Evolutionary conservation across 2,329 filamentous ascomycete species (phyloP).

Genomic region (Lecanicillium sp.): DNA sequence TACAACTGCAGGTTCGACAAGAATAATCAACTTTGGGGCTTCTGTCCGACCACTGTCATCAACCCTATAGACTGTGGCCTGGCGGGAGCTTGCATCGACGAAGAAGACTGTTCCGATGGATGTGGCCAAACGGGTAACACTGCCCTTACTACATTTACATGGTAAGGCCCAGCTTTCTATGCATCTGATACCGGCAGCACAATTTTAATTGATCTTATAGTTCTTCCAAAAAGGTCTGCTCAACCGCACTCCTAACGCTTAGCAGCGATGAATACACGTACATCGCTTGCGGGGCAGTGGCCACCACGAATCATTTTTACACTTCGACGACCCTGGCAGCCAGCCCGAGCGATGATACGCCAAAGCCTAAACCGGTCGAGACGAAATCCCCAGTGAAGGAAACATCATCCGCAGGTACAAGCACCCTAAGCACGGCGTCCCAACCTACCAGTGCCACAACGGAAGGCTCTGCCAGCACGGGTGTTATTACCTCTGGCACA

Average conservation of each 20-base stretch:
- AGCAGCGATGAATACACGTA: slow-evolving; percentile 26
- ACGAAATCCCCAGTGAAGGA: too few relatives aligned
- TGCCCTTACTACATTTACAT: slow-evolving; percentile 25
- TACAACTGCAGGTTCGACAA: slow-evolving; percentile 6
- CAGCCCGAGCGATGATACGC: background rate
- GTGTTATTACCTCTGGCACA: too few relatives aligned
- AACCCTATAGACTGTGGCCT: slow-evolving; percentile 4
- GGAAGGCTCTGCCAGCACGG: background rate
- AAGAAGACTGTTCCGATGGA: slow-evolving; percentile 11
- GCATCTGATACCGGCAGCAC: too few relatives aligned
- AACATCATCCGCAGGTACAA: background rate
- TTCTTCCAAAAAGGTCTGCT: slow-evolving; percentile 19
- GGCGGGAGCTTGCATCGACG: slow-evolving; percentile 4
- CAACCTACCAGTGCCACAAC: background rate
- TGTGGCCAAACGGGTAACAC: slow-evolving; percentile 20
- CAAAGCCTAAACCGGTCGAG: background rate
- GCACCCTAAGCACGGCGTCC: too few relatives aligned
- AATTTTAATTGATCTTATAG: slow-evolving; percentile 3
- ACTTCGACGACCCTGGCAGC: slow-evolving; percentile 12
- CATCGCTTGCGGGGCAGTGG: slow-evolving; percentile 22
- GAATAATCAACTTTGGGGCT: slow-evolving; percentile 5
- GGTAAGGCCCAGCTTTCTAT: slow-evolving; percentile 15
- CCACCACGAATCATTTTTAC: slow-evolving; percentile 17
- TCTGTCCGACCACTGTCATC: slow-evolving; percentile 4
- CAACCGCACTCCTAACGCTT: slow-evolving; percentile 23